Evolutionary conservation across 495 filamentous ascomycete genomes (phyloP).

Genomic region (Neurospora sp.): DNA sequence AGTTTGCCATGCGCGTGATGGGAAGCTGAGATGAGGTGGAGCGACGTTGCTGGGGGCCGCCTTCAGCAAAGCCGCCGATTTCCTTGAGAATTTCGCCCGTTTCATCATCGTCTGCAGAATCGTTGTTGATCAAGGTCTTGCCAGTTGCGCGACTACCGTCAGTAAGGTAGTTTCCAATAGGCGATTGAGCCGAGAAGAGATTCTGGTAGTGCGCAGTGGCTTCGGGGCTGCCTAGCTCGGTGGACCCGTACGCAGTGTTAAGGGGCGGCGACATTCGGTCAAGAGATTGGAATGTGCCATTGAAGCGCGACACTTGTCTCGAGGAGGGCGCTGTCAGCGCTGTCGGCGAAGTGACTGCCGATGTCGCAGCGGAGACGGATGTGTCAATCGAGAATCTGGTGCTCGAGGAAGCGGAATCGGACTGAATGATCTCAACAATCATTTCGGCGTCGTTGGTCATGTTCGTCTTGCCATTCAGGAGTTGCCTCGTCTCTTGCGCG

Average conservation of each 20-base stretch:
- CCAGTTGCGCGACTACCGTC: constrained; percentile 63
- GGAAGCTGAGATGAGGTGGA: constrained; percentile 69
- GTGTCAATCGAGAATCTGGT: constrained; percentile 30
- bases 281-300: constrained; percentile 62
- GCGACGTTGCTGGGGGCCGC: constrained; percentile 52
- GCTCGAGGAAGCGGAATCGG: constrained; percentile 19
- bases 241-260: constrained; percentile 44
- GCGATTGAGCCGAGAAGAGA: constrained; percentile 76
- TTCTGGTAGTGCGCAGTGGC: constrained; percentile 54
- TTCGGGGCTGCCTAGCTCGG: constrained; percentile 52
- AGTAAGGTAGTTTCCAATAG: constrained; percentile 63
- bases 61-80: constrained; percentile 74
- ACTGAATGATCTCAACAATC: constrained; percentile 64
- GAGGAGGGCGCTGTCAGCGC: constrained; percentile 48
- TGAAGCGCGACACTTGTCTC: constrained; percentile 68
- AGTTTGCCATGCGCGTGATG: constrained; percentile 55
- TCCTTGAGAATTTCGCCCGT: constrained; percentile 77
- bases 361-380: constrained; percentile 14
- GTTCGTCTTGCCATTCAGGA: constrained; percentile 73
- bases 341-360: constrained; percentile 26
- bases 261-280: constrained; percentile 61
- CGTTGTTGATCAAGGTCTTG: constrained; percentile 78
- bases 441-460: constrained; percentile 64
- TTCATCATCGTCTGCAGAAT: constrained; percentile 69
- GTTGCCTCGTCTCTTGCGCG: constrained; percentile 65